Conservation (phyloP, 2,329 filamentous ascomycete genomes). For the Colletotrichum shisoi region DNA sequence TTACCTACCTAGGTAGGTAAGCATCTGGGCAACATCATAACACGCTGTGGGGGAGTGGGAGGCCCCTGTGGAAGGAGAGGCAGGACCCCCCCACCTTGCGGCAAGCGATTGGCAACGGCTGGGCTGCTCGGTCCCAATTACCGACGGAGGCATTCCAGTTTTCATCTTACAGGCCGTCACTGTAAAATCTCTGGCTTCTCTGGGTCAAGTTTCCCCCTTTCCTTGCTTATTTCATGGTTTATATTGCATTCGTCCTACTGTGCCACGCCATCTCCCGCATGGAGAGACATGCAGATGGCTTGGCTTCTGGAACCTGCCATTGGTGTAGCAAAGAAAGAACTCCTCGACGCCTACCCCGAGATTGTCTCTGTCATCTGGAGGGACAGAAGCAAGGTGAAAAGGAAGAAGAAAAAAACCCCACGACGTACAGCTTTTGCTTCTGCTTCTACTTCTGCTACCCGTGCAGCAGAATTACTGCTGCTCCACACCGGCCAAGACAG, state of each 20-base stretch:
- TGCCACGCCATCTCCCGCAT: slow-evolving; percentile 11
- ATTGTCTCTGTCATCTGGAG: slow-evolving; percentile 1
- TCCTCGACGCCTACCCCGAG: slow-evolving; percentile 14
- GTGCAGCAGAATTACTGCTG: neutral
- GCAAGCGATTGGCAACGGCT: slow-evolving; percentile 34
- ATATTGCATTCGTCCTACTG: slow-evolving; percentile 14
- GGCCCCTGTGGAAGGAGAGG: neutral
- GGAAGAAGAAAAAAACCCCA: neutral
- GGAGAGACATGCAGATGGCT: slow-evolving; percentile 9
- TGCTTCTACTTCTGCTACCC: slow-evolving; percentile 11
- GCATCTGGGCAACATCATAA: too few species aligned
- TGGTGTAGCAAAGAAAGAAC: neutral
- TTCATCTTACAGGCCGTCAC: slow-evolving; percentile 30
- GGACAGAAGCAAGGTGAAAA: slow-evolving; percentile 1
- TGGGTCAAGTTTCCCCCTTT: slow-evolving; percentile 21
- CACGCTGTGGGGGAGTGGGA: neutral
- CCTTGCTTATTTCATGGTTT: slow-evolving; percentile 24
- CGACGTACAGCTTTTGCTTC: slow-evolving; percentile 4
- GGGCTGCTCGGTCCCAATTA: slow-evolving; percentile 36
- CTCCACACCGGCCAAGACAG: neutral
- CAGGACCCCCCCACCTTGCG: neutral
- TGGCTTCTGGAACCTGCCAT: slow-evolving; percentile 38
- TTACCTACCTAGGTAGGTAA: too few species aligned
- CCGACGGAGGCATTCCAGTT: slow-evolving; percentile 23
- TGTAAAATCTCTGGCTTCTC: slow-evolving; percentile 20